Evolutionary conservation across 2,329 filamentous ascomycete genomes (phyloP), one percentile per base, ranked within the genome.

Genomic region (Penicillium olsonii): DNA sequence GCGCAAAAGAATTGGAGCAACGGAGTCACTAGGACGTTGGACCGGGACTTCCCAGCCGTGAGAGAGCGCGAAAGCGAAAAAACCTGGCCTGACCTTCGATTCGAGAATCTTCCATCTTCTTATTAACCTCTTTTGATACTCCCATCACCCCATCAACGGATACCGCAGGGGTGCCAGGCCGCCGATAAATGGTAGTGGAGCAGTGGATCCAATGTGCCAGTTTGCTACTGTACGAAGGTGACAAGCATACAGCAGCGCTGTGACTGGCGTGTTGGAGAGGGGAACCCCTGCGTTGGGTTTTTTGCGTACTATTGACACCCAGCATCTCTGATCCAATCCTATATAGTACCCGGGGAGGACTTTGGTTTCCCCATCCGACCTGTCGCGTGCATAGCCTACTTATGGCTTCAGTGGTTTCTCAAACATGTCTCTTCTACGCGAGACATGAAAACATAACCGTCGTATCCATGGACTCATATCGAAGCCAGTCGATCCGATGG

Each of bases 21-120:
- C 63, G 54, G 59, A 62, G 65, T 62, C 60, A 57, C 50, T 59
- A 52, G 56, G 57, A 57, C 52, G 48, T 35, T 57, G 41, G 19
- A 41, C 40, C 31, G 42, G 39, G 17, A 48, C 27, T 49, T n/a
- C 43, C 48, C 48, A 50, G 48, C 49, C 47, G 42, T 45, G 52
- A 49, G 24, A 31, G 42, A 11, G n/a, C n/a, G n/a, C n/a, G n/a
- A 40, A 11, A 29, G 15, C 15, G 34, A 12, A 27, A 27, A 24
- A 48, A 35, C 20, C 29, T 39, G 17, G 18, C 15, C 37, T 8
- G 45, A 24, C 9, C n/a, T 35, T 29, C 29, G 41, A 45, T 60
- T 58, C 54, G 55, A 60, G 55, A 60, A 54, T 41, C 37, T 58
- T 59, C 50, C 35, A 14, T 48, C 27, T 20, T 47, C 45, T 44